Percentiles rank a stretch among this genome's conserved stretches.
Evolutionary conservation across 768 basidiomycete species (phyloP).

Genomic region (Phanerodontia chrysosporium): DNA sequence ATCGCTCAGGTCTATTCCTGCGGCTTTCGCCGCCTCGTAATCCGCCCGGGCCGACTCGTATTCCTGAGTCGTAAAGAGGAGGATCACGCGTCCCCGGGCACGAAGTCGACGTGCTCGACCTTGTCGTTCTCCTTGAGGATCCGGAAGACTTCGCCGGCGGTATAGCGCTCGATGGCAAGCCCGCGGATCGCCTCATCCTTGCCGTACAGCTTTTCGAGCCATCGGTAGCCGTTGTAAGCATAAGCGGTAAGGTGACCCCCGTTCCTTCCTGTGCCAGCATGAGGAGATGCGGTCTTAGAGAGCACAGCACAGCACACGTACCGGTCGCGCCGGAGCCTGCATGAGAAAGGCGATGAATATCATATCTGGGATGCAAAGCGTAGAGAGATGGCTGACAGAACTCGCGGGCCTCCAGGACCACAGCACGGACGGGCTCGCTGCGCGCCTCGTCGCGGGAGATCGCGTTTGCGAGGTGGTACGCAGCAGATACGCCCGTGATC

Average conservation of each 20-base stretch:
- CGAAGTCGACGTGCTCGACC: conserved; percentile 54
- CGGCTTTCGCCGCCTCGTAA: conserved; percentile 47
- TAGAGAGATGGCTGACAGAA: conserved; percentile 55
- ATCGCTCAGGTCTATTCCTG: conserved; percentile 42
- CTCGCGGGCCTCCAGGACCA: conserved; percentile 80
- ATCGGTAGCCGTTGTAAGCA: conserved; percentile 42
- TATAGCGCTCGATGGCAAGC: conserved; percentile 55
- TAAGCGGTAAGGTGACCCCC: conserved; percentile 69
- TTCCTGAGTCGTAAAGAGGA: conserved; percentile 48
- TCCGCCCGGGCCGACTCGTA: conserved; percentile 35
- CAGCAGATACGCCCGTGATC: conserved; percentile 70
- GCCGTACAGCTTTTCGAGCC: conserved; percentile 38
- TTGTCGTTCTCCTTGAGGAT: conserved; percentile 45
- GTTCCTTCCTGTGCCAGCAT: conserved; percentile 52
- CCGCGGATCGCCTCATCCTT: conserved; percentile 50
- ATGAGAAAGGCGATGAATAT: not conserved
- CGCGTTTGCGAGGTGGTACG: conserved; percentile 60
- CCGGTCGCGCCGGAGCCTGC: conserved; percentile 41
- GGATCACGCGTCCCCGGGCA: conserved; percentile 50
- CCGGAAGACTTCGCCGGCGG: conserved; percentile 40
- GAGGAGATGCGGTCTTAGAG: not conserved
- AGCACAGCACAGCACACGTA: not conserved
- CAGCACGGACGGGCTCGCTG: conserved; percentile 37
- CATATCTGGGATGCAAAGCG: not conserved
- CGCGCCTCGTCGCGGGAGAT: conserved; percentile 40